Conservation (phyloP, 371 early-diverging fungal genomes). For the Syncephalis fuscata region DNA sequence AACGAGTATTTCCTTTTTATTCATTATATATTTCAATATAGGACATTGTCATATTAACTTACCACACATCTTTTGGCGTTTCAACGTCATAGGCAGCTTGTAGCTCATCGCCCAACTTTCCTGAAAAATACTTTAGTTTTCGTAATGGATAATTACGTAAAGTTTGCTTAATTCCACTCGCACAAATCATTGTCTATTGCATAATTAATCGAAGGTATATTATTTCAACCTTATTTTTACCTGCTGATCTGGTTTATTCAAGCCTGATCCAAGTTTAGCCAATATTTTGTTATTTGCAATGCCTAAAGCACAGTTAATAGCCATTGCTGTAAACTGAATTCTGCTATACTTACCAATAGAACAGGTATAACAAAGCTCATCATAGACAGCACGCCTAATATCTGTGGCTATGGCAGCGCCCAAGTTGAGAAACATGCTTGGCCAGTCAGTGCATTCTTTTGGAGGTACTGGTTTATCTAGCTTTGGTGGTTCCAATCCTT, state of each 20-base stretch:
- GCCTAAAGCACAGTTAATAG: constrained; percentile 13
- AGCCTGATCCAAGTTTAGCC: constrained; percentile 69
- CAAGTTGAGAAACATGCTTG: constrained; percentile 51
- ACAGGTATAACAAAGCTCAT: constrained; percentile 63
- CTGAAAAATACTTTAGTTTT: constrained; percentile 65
- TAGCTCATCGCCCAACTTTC: constrained; percentile 60
- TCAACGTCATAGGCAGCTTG: constrained; percentile 31
- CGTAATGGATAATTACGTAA: constrained; percentile 39
- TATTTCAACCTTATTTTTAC: constrained; percentile 8
- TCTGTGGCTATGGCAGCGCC: constrained; percentile 52
- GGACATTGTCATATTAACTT: background rate
- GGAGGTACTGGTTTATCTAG: constrained; percentile 3
- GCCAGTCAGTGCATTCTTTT: constrained; percentile 12
- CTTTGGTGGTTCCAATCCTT: constrained; percentile 11
- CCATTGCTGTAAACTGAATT: background rate
- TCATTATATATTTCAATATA: background rate
- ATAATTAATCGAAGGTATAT: background rate
- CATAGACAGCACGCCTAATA: constrained; percentile 41
- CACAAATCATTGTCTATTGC: constrained; percentile 32
- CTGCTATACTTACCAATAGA: constrained; percentile 37
- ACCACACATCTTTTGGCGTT: constrained; percentile 27
- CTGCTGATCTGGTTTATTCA: constrained; percentile 81
- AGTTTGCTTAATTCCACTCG: constrained; percentile 22
- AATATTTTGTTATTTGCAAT: constrained; percentile 70
- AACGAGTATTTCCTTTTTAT: constrained; percentile 12